Percentiles rank a stretch among this genome's conserved stretches.
Evolutionary conservation across 371 early-diverging fungal genomes (phyloP).

Genomic region (Mucor piriformis): DNA sequence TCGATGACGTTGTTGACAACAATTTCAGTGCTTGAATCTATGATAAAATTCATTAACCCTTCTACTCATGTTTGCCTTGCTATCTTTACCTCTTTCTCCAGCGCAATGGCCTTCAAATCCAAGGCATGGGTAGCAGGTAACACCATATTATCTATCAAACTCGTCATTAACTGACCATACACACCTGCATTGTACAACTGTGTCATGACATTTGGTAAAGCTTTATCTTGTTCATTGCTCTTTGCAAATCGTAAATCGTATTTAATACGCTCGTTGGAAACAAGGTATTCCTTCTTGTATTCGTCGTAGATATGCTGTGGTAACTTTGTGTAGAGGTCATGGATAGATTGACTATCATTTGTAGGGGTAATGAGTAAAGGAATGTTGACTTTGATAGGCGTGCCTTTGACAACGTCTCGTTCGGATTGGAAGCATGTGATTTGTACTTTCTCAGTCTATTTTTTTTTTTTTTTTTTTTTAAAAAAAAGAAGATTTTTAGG

Average conservation of each 20-base stretch:
- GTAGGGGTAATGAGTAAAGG: slow-evolving; percentile 46
- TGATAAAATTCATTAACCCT: not conserved
- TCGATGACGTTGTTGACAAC: not conserved
- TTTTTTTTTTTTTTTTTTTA: no score
- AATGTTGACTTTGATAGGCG: slow-evolving; percentile 33
- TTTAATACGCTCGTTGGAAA: slow-evolving; percentile 4
- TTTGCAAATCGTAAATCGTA: slow-evolving; percentile 6
- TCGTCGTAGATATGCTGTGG: slow-evolving; percentile 57
- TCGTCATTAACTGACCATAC: slow-evolving; percentile 58
- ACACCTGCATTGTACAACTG: slow-evolving; percentile 59
- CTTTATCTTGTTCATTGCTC: not conserved
- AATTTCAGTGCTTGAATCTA: slow-evolving; percentile 14
- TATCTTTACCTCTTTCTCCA: slow-evolving; percentile 38
- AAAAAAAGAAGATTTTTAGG: no score
- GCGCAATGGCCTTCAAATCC: slow-evolving; percentile 23
- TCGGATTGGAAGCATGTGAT: slow-evolving; percentile 61
- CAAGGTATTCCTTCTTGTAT: slow-evolving; percentile 42
- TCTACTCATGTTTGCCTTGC: no score
- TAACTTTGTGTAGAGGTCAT: slow-evolving; percentile 45
- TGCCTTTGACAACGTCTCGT: slow-evolving; percentile 10
- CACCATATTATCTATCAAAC: slow-evolving; percentile 59
- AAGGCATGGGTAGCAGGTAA: slow-evolving; percentile 54
- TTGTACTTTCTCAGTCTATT: slow-evolving; percentile 54
- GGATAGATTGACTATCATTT: slow-evolving; percentile 28
- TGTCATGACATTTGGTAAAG: slow-evolving; percentile 39